Evolutionary conservation across 2,329 filamentous ascomycete species (phyloP).

Genomic region (Microdochium paspali): DNA sequence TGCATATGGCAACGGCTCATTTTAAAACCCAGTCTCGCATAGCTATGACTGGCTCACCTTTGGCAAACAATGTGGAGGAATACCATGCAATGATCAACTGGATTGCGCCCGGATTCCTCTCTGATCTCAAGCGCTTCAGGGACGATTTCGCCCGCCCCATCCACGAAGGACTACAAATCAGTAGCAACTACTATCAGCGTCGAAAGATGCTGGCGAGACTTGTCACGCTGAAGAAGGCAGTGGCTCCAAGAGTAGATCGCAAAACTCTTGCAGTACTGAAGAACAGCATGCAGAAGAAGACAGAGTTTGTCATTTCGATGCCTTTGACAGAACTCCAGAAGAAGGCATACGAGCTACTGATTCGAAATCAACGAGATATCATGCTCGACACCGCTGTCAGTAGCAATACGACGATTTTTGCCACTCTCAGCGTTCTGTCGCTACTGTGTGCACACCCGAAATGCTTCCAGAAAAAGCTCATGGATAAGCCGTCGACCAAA

Average conservation of each 20-base stretch:
- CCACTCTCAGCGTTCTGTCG: constrained; percentile 25
- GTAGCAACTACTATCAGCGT: constrained; percentile 48
- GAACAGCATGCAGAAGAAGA: constrained; percentile 61
- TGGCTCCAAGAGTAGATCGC: constrained; percentile 71
- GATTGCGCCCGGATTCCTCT: constrained; percentile 73
- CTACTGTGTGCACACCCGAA: constrained; percentile 43
- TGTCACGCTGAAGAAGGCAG: constrained; percentile 58
- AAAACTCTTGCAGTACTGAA: constrained; percentile 57
- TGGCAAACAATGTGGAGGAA: constrained; percentile 76
- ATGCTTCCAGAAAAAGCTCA: constrained; percentile 30
- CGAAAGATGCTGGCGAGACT: constrained; percentile 57
- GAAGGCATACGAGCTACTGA: constrained; percentile 46
- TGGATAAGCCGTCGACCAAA: background rate
- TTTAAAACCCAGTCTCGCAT: constrained; percentile 66
- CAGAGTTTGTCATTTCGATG: constrained; percentile 72
- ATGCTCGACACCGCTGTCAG: background rate
- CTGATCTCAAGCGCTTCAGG: constrained; percentile 57
- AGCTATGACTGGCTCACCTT: constrained; percentile 76
- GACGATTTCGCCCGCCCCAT: constrained; percentile 66
- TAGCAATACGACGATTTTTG: constrained; percentile 20
- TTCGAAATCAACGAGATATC: constrained; percentile 14
- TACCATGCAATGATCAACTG: constrained; percentile 85
- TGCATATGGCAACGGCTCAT: constrained; percentile 41
- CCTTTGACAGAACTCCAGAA: constrained; percentile 58
- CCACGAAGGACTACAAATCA: constrained; percentile 55